A percentile compares a stretch with the other conserved stretches of the same genome.
These are phyloP conservation scores for Takakia lepidozioides DNA, from an alignment of 225 moss, liverwort and hornwort genomes.

Conservation along the genomic window DNA sequence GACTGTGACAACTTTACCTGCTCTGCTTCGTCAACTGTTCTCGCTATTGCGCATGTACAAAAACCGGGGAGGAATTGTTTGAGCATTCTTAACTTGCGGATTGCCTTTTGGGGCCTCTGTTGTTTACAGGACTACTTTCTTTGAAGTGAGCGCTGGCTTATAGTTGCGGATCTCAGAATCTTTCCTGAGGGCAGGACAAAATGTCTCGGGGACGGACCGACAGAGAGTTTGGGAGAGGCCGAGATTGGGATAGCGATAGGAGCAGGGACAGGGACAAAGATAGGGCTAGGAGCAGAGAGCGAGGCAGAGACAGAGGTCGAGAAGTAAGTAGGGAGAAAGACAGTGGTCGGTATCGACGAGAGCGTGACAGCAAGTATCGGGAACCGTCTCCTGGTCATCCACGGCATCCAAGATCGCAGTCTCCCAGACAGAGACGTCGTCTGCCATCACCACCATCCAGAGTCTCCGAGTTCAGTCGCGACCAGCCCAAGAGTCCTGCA, in stretches of 20 bases:
- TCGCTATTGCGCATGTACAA: no score
- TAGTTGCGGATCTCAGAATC: no score
- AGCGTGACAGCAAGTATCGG: constrained; percentile 25
- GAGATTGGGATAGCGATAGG: constrained; percentile 1
- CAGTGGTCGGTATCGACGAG: constrained; percentile 19
- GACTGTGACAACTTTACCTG: no score
- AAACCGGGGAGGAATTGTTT: no score
- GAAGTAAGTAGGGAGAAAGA: constrained; percentile 20
- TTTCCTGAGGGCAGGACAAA: no score
- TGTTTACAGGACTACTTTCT: no score
- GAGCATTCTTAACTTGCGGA: no score
- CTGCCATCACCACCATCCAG: constrained; percentile 18
- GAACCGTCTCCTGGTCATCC: constrained; percentile 9
- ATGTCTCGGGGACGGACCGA: not conserved
- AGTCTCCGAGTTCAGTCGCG: constrained; percentile 18
- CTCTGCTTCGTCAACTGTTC: no score
- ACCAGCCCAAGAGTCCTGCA: constrained; percentile 17
- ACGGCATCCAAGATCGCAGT: constrained; percentile 25
- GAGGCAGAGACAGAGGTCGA: constrained; percentile 20
- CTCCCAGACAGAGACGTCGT: constrained; percentile 21
- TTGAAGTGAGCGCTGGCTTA: no score
- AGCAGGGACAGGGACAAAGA: not conserved
- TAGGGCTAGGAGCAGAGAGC: constrained; percentile 14
- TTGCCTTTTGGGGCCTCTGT: no score
- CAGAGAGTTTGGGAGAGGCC: not conserved